Percentiles rank a stretch among this genome's conserved stretches.
Conservation (phyloP, 2,329 filamentous ascomycete species). For the Cercospora beticola region DNA sequence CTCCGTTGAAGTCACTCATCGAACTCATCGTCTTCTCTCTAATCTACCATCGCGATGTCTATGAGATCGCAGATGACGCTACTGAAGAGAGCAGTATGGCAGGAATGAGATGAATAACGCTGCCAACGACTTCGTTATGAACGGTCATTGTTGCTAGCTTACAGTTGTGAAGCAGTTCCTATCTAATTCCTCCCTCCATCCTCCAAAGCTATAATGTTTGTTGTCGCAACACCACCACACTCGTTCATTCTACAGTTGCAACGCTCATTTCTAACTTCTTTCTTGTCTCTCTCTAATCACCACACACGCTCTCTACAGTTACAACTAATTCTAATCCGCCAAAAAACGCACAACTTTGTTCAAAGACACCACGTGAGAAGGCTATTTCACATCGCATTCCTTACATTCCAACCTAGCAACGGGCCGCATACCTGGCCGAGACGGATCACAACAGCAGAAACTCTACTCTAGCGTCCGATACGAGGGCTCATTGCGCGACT, state of each 20-base stretch:
- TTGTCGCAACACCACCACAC: conserved; percentile 10
- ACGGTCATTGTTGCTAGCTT: conserved; percentile 4
- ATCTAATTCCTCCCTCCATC: conserved; percentile 10
- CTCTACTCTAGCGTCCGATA: background rate
- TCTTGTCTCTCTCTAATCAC: conserved; percentile 8
- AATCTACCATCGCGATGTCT: conserved; percentile 6
- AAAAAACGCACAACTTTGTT: background rate
- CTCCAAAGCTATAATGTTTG: conserved; percentile 8
- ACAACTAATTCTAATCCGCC: conserved; percentile 9
- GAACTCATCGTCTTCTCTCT: conserved; percentile 18
- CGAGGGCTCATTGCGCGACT: conserved; percentile 14
- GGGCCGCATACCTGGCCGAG: conserved; percentile 32
- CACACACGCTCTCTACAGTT: conserved; percentile 12
- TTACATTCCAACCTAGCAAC: conserved; percentile 43
- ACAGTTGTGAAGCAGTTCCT: conserved; percentile 6
- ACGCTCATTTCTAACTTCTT: conserved; percentile 14
- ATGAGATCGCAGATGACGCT: background rate
- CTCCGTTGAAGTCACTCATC: conserved; percentile 4
- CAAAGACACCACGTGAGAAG: conserved; percentile 13
- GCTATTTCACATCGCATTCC: conserved; percentile 12
- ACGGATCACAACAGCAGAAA: conserved; percentile 33
- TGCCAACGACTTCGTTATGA: conserved; percentile 11
- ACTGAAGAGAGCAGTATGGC: background rate
- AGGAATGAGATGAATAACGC: conserved; percentile 15
- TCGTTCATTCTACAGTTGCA: conserved; percentile 15